These are phyloP conservation scores for Lupinus albus DNA, from an alignment of 306 rosid species.

Conservation along the genomic window DNA sequence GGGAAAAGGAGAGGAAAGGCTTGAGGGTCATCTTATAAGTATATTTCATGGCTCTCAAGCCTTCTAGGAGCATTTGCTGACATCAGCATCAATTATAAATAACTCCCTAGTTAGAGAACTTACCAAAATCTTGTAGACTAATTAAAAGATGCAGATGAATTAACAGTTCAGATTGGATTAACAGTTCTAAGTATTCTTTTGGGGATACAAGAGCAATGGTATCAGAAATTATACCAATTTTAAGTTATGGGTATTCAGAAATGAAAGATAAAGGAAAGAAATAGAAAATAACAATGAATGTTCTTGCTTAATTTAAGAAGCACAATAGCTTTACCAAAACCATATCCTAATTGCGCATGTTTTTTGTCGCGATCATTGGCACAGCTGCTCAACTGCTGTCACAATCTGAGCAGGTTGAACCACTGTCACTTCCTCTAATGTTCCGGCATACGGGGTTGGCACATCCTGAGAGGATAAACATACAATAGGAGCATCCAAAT, in stretches of 20 bases:
- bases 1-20: too few relatives aligned
- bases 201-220: slow-evolving; percentile 5
- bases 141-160: slow-evolving; percentile 18
- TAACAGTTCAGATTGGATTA: neutral
- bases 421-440: slow-evolving; percentile 90
- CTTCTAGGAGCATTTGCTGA: neutral
- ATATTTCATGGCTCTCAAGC: too few relatives aligned
- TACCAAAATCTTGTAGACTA: slow-evolving; percentile 28
- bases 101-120: slow-evolving; percentile 17
- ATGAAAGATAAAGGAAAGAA: slow-evolving; percentile 15
- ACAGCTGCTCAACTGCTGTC: slow-evolving; percentile 89
- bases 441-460: slow-evolving; percentile 90
- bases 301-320: slow-evolving; percentile 36
- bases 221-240: slow-evolving; percentile 19
- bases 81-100: slow-evolving; percentile 31
- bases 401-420: slow-evolving; percentile 96
- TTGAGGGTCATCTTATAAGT: too few relatives aligned
- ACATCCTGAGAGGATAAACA: slow-evolving; percentile 96
- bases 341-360: slow-evolving; percentile 12
- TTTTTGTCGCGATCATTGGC: slow-evolving; percentile 53
- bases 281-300: slow-evolving; percentile 10
- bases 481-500: slow-evolving; percentile 86
- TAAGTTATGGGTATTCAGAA: slow-evolving; percentile 25
- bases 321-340: slow-evolving; percentile 36
- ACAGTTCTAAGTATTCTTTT: slow-evolving; percentile 25